phyloP scores from a whole-genome alignment of 2,329 filamentous ascomycete genomes.

The Colletotrichum liaoningense region DNA sequence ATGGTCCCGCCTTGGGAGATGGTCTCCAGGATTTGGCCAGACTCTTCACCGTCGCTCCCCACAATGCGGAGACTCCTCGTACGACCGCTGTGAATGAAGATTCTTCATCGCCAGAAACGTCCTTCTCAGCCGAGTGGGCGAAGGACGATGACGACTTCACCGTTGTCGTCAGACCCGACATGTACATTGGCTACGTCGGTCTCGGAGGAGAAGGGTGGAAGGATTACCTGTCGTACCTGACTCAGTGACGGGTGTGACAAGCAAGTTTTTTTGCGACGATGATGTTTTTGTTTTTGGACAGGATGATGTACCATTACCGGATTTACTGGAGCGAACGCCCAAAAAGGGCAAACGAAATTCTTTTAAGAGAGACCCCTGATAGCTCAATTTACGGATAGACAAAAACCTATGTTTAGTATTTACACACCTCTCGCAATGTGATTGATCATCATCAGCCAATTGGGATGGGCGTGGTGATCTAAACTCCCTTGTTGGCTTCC shows the following conservation, averaged over 20 bases:
- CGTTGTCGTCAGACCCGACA: constrained; percentile 52
- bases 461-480: background rate
- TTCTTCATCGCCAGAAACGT: background rate
- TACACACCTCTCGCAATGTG: background rate
- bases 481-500: background rate
- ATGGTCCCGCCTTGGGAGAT: background rate
- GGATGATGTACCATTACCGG: background rate
- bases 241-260: constrained; percentile 1
- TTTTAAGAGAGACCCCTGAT: background rate
- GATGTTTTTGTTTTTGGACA: background rate
- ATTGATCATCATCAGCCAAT: background rate
- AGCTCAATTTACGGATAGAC: background rate
- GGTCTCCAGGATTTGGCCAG: constrained; percentile 12
- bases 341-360: background rate
- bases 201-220: constrained; percentile 41
- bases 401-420: background rate
- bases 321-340: background rate
- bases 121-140: constrained; percentile 47
- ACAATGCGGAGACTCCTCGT: constrained; percentile 4
- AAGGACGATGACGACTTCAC: constrained; percentile 41
- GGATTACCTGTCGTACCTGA: constrained; percentile 40
- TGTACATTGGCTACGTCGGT: constrained; percentile 53
- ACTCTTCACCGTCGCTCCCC: constrained; percentile 28
- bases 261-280: background rate
- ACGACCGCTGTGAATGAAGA: constrained; percentile 6